Percentiles rank a stretch among this genome's conserved stretches.
Conservation (phyloP, 768 basidiomycete genomes). For the Galerina sulciceps region DNA sequence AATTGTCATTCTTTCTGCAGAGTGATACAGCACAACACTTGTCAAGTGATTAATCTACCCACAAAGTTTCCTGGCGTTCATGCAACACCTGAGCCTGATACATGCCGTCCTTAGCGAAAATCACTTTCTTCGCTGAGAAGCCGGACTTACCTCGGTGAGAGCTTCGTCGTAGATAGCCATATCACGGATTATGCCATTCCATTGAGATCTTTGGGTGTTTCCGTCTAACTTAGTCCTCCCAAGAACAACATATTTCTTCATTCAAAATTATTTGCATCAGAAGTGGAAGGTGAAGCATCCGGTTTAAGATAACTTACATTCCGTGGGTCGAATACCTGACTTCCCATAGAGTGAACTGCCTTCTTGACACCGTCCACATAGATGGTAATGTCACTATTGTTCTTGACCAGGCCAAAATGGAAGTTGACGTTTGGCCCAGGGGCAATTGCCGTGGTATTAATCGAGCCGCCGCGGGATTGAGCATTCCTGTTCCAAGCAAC, state of each 20-base stretch:
- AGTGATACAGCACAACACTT: too few relatives aligned
- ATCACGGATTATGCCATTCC: constrained; percentile 1
- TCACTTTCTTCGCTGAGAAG: too few relatives aligned
- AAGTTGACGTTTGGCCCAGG: neutral
- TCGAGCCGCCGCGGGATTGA: neutral
- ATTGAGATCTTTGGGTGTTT: neutral
- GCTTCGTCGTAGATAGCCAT: neutral
- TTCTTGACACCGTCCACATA: neutral
- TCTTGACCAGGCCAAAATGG: neutral
- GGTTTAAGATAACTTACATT: neutral
- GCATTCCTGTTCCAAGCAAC: neutral
- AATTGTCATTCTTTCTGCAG: too few relatives aligned
- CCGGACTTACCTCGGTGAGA: neutral
- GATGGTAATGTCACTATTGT: neutral
- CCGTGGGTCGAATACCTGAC: neutral
- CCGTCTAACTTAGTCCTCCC: neutral
- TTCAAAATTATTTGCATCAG: neutral
- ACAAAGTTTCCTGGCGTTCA: too few relatives aligned
- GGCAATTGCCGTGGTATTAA: neutral
- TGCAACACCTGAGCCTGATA: too few relatives aligned
- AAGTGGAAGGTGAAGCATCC: neutral
- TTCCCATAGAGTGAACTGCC: neutral
- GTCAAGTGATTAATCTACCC: too few relatives aligned
- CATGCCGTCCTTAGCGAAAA: too few relatives aligned
- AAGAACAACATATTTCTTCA: neutral